phyloP scores from a whole-genome alignment of 2,329 filamentous ascomycete species.

The Fonsecaea erecta region DNA sequence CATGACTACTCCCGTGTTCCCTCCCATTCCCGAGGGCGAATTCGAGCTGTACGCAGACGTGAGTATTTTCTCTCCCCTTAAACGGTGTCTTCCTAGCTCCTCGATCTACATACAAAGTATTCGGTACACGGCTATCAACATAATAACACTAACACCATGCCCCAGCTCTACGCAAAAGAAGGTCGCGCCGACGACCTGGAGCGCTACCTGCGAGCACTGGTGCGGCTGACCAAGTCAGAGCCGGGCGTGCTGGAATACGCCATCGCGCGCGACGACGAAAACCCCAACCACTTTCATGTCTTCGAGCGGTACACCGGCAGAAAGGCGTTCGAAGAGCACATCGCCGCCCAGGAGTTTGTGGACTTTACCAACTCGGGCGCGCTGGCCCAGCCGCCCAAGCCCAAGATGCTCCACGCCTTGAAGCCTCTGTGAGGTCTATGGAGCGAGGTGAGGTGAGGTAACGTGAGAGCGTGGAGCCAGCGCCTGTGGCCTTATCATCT shows the following conservation, averaged over 20 bases:
- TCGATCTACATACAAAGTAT: no score
- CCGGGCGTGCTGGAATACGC: constrained; percentile 3
- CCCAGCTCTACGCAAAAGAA: constrained; percentile 10
- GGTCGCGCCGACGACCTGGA: constrained; percentile 8
- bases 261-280: constrained; percentile 7
- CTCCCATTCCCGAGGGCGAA: constrained; percentile 8
- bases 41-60: constrained; percentile 12
- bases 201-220: not conserved
- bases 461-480: no score
- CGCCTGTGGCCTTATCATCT: no score
- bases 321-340: constrained; percentile 5
- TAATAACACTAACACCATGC: not conserved
- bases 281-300: constrained; percentile 12
- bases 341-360: constrained; percentile 7
- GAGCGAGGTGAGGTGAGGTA: no score
- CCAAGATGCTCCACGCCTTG: not conserved
- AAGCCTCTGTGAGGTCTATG: not conserved
- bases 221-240: constrained; percentile 6
- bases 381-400: not conserved
- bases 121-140: no score
- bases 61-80: no score
- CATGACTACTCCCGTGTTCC: not conserved
- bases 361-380: constrained; percentile 9
- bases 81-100: no score
- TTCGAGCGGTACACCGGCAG: constrained; percentile 9